phyloP scores from a whole-genome alignment of 2,329 filamentous ascomycete genomes.

The Knoxdaviesia capensis region DNA sequence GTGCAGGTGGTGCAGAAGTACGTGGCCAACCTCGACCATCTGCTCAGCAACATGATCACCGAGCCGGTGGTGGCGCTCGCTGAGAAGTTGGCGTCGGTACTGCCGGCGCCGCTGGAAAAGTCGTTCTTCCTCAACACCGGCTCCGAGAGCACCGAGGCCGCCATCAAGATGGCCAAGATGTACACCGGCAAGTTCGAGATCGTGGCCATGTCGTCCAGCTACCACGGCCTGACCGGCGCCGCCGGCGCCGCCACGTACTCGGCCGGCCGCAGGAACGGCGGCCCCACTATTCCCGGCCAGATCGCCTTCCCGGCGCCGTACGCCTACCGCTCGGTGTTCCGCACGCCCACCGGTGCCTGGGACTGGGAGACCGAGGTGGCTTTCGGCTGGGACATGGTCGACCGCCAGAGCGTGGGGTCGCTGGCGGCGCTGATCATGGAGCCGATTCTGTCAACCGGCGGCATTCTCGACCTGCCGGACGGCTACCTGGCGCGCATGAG shows the following conservation, averaged over 20 bases:
- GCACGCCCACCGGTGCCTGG: constrained; percentile 34
- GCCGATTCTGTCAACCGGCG: constrained; percentile 34
- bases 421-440: constrained; percentile 43
- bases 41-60: constrained; percentile 35
- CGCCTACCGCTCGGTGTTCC: constrained; percentile 40
- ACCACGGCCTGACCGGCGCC: constrained; percentile 37
- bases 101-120: constrained; percentile 27
- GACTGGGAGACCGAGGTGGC: constrained; percentile 46
- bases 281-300: constrained; percentile 30
- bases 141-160: constrained; percentile 34
- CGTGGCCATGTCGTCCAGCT: constrained; percentile 35
- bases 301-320: constrained; percentile 38
- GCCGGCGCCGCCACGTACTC: constrained; percentile 32
- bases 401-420: constrained; percentile 34
- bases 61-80: constrained; percentile 32
- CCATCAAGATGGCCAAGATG: constrained; percentile 41
- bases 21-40: constrained; percentile 30
- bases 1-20: constrained; percentile 26
- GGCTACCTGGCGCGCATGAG: constrained; percentile 34
- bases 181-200: constrained; percentile 45
- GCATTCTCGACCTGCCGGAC: constrained; percentile 31
- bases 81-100: constrained; percentile 22
- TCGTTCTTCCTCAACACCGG: constrained; percentile 37
- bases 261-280: constrained; percentile 24
- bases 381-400: constrained; percentile 40